A percentile compares a stretch with the other conserved stretches of the same genome.
These are phyloP conservation scores for Coemansia umbellata DNA, from an alignment of 192 early-diverging fungal species.

Conservation along the genomic window DNA sequence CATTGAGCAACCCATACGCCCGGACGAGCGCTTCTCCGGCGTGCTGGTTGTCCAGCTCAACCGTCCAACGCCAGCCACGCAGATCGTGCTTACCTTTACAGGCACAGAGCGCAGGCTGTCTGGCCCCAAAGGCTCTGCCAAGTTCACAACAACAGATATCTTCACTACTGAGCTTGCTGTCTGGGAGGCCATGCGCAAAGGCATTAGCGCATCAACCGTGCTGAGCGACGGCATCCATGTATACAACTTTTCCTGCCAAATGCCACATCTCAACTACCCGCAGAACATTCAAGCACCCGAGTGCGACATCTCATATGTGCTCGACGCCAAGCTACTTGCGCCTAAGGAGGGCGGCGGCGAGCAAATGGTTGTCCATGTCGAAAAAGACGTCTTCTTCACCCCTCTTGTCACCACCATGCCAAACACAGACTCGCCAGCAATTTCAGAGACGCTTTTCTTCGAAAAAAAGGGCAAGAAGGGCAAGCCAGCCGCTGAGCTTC, in stretches of 20 bases:
- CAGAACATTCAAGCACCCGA: slow-evolving; percentile 26
- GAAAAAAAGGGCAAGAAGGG: slow-evolving; percentile 47
- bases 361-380: slow-evolving; percentile 12
- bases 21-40: slow-evolving; percentile 43
- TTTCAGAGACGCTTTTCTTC: slow-evolving; percentile 39
- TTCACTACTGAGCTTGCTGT: slow-evolving; percentile 21
- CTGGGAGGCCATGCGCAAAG: slow-evolving; percentile 42
- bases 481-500: slow-evolving; percentile 40
- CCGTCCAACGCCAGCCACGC: slow-evolving; percentile 38
- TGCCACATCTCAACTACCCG: slow-evolving; percentile 49
- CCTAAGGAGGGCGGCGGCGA: slow-evolving; percentile 26
- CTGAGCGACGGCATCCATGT: slow-evolving; percentile 48
- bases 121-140: slow-evolving; percentile 7
- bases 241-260: slow-evolving; percentile 46
- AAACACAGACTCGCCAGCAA: slow-evolving; percentile 10
- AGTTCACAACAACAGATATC: slow-evolving; percentile 8
- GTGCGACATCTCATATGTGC: slow-evolving; percentile 28
- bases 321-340: slow-evolving; percentile 19
- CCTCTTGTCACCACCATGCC: slow-evolving; percentile 28
- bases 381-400: slow-evolving; percentile 33
- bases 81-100: slow-evolving; percentile 33
- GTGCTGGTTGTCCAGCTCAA: slow-evolving; percentile 33
- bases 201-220: slow-evolving; percentile 37
- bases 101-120: slow-evolving; percentile 29
- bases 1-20: slow-evolving; percentile 42